A percentile compares a stretch with the other conserved stretches of the same genome.
Conservation (phyloP, 208 protist species). For the Crithidia bombi region DNA sequence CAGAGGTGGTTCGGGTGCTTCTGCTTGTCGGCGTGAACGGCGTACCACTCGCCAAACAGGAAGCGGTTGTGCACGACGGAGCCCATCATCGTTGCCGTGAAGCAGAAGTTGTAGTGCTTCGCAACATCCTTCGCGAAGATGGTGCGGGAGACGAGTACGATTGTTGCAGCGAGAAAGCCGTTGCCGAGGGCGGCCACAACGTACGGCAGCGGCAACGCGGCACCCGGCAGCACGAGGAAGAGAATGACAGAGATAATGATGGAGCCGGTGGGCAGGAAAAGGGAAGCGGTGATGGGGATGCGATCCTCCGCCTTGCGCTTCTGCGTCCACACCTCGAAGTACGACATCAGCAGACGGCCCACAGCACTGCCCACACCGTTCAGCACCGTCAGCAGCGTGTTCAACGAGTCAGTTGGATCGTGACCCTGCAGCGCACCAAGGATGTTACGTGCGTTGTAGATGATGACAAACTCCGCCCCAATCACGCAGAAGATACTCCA, state of each 20-base stretch:
- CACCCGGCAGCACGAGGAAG: constrained; percentile 41
- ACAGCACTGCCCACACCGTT: constrained; percentile 70
- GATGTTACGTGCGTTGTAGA: constrained; percentile 60
- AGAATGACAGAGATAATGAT: constrained; percentile 51
- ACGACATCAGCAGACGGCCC: constrained; percentile 61
- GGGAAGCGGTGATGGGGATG: constrained; percentile 56
- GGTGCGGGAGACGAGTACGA: constrained; percentile 61
- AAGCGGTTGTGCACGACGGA: constrained; percentile 62
- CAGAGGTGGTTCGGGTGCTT: constrained; percentile 26
- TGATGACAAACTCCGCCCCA: constrained; percentile 55
- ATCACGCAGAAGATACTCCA: constrained; percentile 51
- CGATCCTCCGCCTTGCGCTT: constrained; percentile 57
- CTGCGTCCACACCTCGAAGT: constrained; percentile 62
- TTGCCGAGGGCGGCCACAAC: constrained; percentile 56
- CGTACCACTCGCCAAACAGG: constrained; percentile 78
- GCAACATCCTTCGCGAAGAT: constrained; percentile 70
- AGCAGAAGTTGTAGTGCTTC: constrained; percentile 79
- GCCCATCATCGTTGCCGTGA: constrained; percentile 36
- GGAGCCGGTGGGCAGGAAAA: constrained; percentile 44
- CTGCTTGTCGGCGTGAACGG: constrained; percentile 58
- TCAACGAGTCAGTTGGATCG: constrained; percentile 31
- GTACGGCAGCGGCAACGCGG: constrained; percentile 58
- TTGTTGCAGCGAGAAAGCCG: constrained; percentile 48
- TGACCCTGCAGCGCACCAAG: constrained; percentile 48
- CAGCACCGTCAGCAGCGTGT: constrained; percentile 60